phyloP scores from a whole-genome alignment of 129 eudicot genomes.

The Lactuca sativa region DNA sequence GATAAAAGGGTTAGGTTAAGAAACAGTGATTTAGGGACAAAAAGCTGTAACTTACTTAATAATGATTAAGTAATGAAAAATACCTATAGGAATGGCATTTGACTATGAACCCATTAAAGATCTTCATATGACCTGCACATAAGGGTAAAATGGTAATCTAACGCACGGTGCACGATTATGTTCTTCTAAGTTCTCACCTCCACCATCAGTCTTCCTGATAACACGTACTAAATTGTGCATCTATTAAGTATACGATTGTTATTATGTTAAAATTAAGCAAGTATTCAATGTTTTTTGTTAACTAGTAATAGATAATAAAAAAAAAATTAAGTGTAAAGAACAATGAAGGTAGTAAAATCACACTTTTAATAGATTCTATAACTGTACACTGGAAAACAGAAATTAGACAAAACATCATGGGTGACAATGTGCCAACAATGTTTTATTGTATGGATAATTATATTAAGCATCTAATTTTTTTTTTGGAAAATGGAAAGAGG shows the following conservation, averaged over 20 bases:
- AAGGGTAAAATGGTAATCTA: not conserved
- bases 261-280: too few relatives aligned
- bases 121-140: slow-evolving; percentile 59
- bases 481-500: slow-evolving; percentile 30
- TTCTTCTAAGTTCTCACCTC: too few relatives aligned
- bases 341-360: slow-evolving; percentile 17
- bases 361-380: slow-evolving; percentile 44
- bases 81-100: slow-evolving; percentile 45
- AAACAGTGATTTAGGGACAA: not conserved
- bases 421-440: slow-evolving; percentile 35
- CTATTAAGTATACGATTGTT: not conserved
- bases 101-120: slow-evolving; percentile 47
- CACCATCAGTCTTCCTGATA: too few relatives aligned
- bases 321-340: not conserved
- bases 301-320: too few relatives aligned
- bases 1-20: not conserved
- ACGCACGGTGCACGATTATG: not conserved
- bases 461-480: slow-evolving; percentile 24
- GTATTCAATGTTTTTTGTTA: not conserved
- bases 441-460: slow-evolving; percentile 40
- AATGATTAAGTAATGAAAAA: slow-evolving; percentile 15
- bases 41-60: too few relatives aligned
- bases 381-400: slow-evolving; percentile 58
- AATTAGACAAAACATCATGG: slow-evolving; percentile 33
- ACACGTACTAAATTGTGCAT: too few relatives aligned